These are phyloP conservation scores for Penicillium sp. DNA, from an alignment of 2,329 filamentous ascomycete genomes.

Conservation along the genomic window DNA sequence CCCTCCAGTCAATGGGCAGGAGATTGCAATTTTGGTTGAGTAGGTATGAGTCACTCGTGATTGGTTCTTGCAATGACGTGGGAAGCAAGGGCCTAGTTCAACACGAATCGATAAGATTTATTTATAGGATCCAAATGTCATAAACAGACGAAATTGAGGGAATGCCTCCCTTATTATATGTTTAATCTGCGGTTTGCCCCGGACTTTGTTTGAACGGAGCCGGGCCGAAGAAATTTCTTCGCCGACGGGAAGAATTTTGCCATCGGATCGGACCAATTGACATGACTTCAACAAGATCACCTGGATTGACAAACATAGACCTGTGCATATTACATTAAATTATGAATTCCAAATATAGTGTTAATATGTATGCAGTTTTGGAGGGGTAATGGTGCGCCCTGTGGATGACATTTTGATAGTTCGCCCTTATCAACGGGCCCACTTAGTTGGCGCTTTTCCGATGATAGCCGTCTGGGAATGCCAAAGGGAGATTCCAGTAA, in stretches of 20 bases:
- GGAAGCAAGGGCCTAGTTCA: not conserved
- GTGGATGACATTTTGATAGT: not conserved
- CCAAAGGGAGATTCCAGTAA: not conserved
- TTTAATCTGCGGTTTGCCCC: not conserved
- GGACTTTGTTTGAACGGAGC: not conserved
- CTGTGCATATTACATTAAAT: not conserved
- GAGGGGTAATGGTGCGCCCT: not conserved
- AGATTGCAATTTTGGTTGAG: not conserved
- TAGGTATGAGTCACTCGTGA: not conserved
- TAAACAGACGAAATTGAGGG: not conserved
- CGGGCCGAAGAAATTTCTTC: not conserved
- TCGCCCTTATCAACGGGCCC: not conserved
- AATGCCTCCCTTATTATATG: not conserved
- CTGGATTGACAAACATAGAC: not conserved
- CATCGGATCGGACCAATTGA: not conserved
- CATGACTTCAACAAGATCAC: not conserved
- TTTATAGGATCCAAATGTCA: not conserved
- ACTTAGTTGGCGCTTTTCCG: not conserved
- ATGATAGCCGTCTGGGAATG: not conserved
- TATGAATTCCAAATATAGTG: not conserved
- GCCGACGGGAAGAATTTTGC: not conserved
- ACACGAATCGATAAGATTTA: not conserved
- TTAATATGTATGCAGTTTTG: not conserved
- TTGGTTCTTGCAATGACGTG: not conserved
- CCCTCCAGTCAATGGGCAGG: not conserved